Base-by-base conservation (phyloP, 2,329 filamentous ascomycete genomes). In the Orbilia brochopaga region DNA sequence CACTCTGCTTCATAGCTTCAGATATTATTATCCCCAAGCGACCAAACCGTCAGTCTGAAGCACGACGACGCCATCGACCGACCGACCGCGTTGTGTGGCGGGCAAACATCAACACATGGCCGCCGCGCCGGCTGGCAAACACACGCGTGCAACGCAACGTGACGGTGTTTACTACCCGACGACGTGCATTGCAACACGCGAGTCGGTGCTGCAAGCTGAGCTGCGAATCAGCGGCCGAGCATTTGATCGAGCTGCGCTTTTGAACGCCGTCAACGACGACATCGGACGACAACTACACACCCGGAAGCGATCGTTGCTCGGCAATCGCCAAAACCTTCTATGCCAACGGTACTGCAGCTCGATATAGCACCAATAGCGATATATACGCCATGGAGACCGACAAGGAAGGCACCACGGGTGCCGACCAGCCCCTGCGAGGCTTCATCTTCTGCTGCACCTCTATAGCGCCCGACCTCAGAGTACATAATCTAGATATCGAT, bases 401-500 rank as follows among this genome's bases (percentile, higher is more conserved):
- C 55, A 48, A 53, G 40, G 60, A 72, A 53, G 66, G 66, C 19
- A 72, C 67, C 21, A 59, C 62, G n/a, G 67, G 48, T 2, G 60
- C 67, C 32, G 57, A 66, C 32, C 82, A 83, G 74, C 88, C 90
- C 58, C 85, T 92, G 75, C 82, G 83, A 74, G 89, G 89, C 76
- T 85, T 91, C 59, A 85, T 94, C 73, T 83, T 96, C 75, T 96
- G 92, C 83, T 96, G 91, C 81, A 96, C 92, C 56, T 92, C 89
- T 76, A 88, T 96, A 75, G 83, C 88, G 61, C 86, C 89, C 65
- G 91, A 96, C 77, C 84, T 89, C 78, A 86, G 91, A 79, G 91
- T 93, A 82, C 76, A 84, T 82, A 73, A 74, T 46, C 35, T 46
- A 52, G 73, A 58, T 62, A 62, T 23, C 75, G 37, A 72, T 44